phyloP scores from a whole-genome alignment of 176 grass and related monocot species.

The Oropetium thomaeum region DNA sequence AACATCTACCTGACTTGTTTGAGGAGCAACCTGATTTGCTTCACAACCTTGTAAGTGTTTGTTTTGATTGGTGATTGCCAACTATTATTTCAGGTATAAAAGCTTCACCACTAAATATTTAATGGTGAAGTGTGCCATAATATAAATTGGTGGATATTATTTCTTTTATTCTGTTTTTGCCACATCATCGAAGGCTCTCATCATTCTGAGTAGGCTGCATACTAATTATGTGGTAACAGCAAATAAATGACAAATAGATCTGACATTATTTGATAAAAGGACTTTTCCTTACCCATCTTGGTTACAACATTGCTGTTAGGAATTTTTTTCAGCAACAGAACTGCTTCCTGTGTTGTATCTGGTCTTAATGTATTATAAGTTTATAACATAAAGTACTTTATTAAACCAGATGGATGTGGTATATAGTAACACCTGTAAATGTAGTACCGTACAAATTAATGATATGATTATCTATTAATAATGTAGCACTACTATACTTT shows the following conservation, averaged over 20 bases:
- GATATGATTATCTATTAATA: background rate
- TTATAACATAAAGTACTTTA: background rate
- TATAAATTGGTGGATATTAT: background rate
- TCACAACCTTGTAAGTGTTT: slow-evolving; percentile 78
- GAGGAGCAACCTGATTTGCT: slow-evolving; percentile 96
- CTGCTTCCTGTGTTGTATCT: background rate
- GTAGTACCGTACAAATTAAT: background rate
- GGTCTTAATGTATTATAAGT: background rate
- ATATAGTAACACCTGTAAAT: background rate
- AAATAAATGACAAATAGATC: background rate
- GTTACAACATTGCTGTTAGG: background rate
- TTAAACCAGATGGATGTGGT: background rate
- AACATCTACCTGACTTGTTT: slow-evolving; percentile 78
- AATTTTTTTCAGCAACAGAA: background rate
- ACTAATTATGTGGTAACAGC: background rate
- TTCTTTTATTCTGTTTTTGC: background rate
- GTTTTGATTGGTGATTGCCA: slow-evolving; percentile 12
- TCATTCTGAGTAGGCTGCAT: background rate
- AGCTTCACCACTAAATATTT: background rate
- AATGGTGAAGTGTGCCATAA: background rate
- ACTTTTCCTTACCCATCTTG: background rate
- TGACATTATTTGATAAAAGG: background rate
- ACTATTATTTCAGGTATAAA: background rate
- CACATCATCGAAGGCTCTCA: background rate
- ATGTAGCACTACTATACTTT: background rate